Percentiles rank a stretch among this genome's conserved stretches.
Conservation (phyloP, 768 basidiomycete genomes). For the Leccinum uliginosum region DNA sequence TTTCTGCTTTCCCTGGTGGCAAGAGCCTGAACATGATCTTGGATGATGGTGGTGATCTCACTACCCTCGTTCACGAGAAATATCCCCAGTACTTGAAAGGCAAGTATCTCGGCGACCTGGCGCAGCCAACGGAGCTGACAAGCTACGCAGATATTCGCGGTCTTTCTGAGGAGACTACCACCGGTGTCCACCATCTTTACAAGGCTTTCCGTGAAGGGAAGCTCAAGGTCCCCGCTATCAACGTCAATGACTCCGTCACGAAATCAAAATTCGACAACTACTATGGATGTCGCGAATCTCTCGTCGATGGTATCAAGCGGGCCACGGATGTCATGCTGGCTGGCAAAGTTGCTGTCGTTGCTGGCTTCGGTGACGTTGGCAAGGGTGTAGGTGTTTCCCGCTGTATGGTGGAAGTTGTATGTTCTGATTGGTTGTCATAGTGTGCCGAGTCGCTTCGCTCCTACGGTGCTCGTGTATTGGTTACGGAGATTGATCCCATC, state of each 20-base stretch:
- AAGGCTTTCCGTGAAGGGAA: conserved; percentile 94
- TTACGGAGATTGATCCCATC: conserved; percentile 99
- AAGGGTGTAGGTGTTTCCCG: conserved; percentile 75
- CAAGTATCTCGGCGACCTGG: conserved; percentile 24
- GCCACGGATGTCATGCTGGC: conserved; percentile 99
- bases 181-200: conserved; percentile 99
- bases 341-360: conserved; percentile 98
- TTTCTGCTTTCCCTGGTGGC: conserved; percentile 81
- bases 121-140: not conserved
- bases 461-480: conserved; percentile 94
- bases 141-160: conserved; percentile 68
- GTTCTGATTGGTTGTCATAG: conserved; percentile 36
- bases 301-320: conserved; percentile 99
- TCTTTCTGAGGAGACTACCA: conserved; percentile 98
- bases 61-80: conserved; percentile 91
- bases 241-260: conserved; percentile 99
- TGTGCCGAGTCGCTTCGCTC: conserved; percentile 96
- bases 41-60: conserved; percentile 98
- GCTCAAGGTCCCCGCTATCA: conserved; percentile 97
- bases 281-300: conserved; percentile 99
- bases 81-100: conserved; percentile 85
- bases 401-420: not conserved
- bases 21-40: conserved; percentile 96
- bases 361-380: conserved; percentile 98
- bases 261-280: conserved; percentile 99